These are phyloP conservation scores for Lactarius indigo DNA, from an alignment of 768 basidiomycete genomes.

Conservation along the genomic window DNA sequence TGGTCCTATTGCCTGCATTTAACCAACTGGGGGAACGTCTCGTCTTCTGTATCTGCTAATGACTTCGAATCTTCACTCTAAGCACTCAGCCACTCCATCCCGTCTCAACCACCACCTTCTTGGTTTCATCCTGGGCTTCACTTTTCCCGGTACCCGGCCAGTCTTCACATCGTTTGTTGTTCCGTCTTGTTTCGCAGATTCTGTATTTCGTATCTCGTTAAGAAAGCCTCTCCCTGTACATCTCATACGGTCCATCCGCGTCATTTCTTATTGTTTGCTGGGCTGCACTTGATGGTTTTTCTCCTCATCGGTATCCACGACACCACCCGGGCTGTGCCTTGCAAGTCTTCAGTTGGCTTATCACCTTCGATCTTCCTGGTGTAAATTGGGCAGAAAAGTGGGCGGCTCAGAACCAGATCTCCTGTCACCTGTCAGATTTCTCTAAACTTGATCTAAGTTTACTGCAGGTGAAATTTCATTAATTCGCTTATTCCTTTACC, in stretches of 20 bases:
- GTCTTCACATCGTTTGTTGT: constrained; percentile 69
- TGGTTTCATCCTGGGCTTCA: constrained; percentile 36
- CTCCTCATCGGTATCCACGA: constrained; percentile 65
- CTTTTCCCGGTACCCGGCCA: constrained; percentile 69
- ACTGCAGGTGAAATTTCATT: too few species aligned
- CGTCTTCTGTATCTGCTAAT: constrained; percentile 51
- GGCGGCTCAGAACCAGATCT: too few species aligned
- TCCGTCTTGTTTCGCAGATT: constrained; percentile 70
- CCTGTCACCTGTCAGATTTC: too few species aligned
- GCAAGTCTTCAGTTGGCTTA: constrained; percentile 40
- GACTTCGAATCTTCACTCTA: constrained; percentile 41
- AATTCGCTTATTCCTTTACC: not conserved
- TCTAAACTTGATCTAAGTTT: too few species aligned
- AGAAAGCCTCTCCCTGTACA: constrained; percentile 72
- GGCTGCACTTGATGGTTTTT: constrained; percentile 51
- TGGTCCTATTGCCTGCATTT: constrained; percentile 38
- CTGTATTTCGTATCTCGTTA: constrained; percentile 86
- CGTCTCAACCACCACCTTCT: constrained; percentile 67
- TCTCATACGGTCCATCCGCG: constrained; percentile 83
- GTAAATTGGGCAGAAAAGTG: too few species aligned
- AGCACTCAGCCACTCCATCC: constrained; percentile 53
- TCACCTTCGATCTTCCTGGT: constrained; percentile 36
- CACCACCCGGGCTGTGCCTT: constrained; percentile 46
- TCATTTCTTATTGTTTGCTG: constrained; percentile 83
- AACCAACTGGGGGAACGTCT: constrained; percentile 27